These are phyloP conservation scores for Metschnikowia henanensis DNA, from an alignment of 805 yeast genomes.

Conservation along the genomic window DNA sequence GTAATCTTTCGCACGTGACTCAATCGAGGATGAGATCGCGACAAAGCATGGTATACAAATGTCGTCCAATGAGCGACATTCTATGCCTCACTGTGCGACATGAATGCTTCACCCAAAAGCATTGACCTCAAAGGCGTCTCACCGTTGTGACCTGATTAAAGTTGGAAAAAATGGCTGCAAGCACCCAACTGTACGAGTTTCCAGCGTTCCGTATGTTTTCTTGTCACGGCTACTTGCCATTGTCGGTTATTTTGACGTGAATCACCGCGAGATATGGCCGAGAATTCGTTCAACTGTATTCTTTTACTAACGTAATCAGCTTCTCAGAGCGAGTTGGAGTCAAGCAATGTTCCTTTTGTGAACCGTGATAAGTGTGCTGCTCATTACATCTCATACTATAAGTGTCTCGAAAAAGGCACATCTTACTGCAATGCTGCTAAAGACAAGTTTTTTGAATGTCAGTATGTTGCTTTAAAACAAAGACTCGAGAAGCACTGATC, in stretches of 20 bases:
- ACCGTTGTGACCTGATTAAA: background rate
- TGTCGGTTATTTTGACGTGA: too few relatives aligned
- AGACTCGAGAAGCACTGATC: constrained; percentile 33
- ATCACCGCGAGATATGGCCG: too few relatives aligned
- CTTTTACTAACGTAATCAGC: constrained; percentile 14
- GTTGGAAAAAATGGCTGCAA: constrained; percentile 14
- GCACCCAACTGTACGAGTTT: constrained; percentile 28
- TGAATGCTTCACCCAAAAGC: constrained; percentile 12
- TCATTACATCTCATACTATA: constrained; percentile 41
- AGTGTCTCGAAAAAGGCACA: constrained; percentile 45
- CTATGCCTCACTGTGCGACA: constrained; percentile 4
- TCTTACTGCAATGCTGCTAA: constrained; percentile 40
- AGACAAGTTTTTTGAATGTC: constrained; percentile 46
- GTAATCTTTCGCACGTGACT: too few relatives aligned
- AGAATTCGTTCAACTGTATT: too few relatives aligned
- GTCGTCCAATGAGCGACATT: constrained; percentile 1
- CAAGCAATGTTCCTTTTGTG: constrained; percentile 40
- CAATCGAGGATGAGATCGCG: too few relatives aligned
- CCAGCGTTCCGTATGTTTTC: constrained; percentile 43
- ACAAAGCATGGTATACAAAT: too few relatives aligned
- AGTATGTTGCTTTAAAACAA: constrained; percentile 41
- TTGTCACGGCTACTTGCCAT: too few relatives aligned
- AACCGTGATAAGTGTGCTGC: constrained; percentile 47
- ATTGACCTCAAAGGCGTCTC: background rate
- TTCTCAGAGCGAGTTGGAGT: constrained; percentile 38